These are phyloP conservation scores for Tranzscheliella williamsii DNA, from an alignment of 1,284 basidiomycete species.

Conservation along the genomic window DNA sequence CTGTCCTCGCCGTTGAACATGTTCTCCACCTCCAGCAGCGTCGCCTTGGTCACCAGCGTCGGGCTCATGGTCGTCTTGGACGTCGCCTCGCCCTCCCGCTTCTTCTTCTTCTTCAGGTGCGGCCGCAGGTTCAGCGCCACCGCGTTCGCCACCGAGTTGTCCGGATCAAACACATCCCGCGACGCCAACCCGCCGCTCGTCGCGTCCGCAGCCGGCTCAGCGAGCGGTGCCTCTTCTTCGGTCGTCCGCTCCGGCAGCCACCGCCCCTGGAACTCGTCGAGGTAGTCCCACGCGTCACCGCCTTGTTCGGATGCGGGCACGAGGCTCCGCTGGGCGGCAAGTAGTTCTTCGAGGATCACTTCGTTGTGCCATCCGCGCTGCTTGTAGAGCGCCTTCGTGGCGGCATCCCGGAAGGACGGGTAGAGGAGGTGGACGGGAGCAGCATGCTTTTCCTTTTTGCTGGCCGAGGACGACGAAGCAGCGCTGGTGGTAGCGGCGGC, in stretches of 20 bases:
- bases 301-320: constrained; percentile 7
- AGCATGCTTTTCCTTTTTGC: constrained; percentile 45
- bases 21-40: constrained; percentile 49
- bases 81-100: constrained; percentile 23
- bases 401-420: constrained; percentile 18
- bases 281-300: constrained; percentile 49
- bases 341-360: constrained; percentile 47
- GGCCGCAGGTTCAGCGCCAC: constrained; percentile 40
- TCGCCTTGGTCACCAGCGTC: constrained; percentile 53
- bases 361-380: constrained; percentile 38
- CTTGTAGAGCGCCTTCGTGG: constrained; percentile 21
- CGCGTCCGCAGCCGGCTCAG: neutral
- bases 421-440: constrained; percentile 49
- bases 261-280: constrained; percentile 41
- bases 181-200: constrained; percentile 32
- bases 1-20: constrained; percentile 56
- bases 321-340: constrained; percentile 19
- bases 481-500: too few relatives aligned
- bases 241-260: constrained; percentile 38
- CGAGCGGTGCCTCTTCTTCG: constrained; percentile 1
- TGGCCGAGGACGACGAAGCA: constrained; percentile 1
- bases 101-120: constrained; percentile 32
- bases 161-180: constrained; percentile 32
- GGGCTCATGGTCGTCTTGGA: constrained; percentile 34
- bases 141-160: constrained; percentile 38